A percentile compares a stretch with the other conserved stretches of the same genome.
Evolutionary conservation across 2,329 filamentous ascomycete genomes (phyloP).

Genomic region (Alternaria sp.): DNA sequence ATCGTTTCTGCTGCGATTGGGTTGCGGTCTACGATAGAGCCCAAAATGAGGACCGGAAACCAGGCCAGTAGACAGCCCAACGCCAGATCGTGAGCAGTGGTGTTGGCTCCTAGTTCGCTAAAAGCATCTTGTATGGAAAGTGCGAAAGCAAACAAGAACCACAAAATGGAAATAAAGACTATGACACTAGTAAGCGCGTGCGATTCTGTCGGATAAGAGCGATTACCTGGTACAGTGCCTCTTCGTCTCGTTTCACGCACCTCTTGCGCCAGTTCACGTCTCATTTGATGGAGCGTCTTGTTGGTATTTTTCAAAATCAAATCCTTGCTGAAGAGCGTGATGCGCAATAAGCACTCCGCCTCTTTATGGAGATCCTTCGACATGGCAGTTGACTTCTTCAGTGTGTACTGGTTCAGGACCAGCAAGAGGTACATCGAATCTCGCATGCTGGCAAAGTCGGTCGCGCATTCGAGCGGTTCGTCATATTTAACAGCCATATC

Average conservation of each 20-base stretch:
- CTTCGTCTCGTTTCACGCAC: slow-evolving; percentile 51
- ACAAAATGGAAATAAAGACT: slow-evolving; percentile 52
- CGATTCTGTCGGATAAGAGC: accelerated
- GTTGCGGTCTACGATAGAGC: slow-evolving; percentile 56
- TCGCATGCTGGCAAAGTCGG: slow-evolving; percentile 48
- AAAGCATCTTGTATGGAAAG: slow-evolving; percentile 49
- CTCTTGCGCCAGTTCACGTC: slow-evolving; percentile 48
- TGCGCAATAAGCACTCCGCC: slow-evolving; percentile 50
- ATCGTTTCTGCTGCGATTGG: slow-evolving; percentile 52
- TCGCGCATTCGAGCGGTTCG: slow-evolving; percentile 31
- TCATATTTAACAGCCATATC: slow-evolving; percentile 48
- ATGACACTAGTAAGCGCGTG: not conserved
- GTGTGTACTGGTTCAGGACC: slow-evolving; percentile 55
- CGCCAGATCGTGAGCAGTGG: slow-evolving; percentile 54
- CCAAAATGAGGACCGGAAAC: slow-evolving; percentile 55
- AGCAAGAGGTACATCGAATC: slow-evolving; percentile 56
- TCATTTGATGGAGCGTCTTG: slow-evolving; percentile 40
- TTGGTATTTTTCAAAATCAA: slow-evolving; percentile 37
- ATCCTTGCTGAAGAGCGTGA: slow-evolving; percentile 51
- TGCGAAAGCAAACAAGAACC: slow-evolving; percentile 51
- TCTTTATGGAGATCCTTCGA: slow-evolving; percentile 28
- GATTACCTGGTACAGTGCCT: slow-evolving; percentile 46
- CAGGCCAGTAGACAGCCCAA: slow-evolving; percentile 54
- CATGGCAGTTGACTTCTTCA: slow-evolving; percentile 40
- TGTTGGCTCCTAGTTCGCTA: slow-evolving; percentile 46